Evolutionary conservation across 306 rosid genomes (phyloP).

Genomic region (Heteromeles arbutifolia): DNA sequence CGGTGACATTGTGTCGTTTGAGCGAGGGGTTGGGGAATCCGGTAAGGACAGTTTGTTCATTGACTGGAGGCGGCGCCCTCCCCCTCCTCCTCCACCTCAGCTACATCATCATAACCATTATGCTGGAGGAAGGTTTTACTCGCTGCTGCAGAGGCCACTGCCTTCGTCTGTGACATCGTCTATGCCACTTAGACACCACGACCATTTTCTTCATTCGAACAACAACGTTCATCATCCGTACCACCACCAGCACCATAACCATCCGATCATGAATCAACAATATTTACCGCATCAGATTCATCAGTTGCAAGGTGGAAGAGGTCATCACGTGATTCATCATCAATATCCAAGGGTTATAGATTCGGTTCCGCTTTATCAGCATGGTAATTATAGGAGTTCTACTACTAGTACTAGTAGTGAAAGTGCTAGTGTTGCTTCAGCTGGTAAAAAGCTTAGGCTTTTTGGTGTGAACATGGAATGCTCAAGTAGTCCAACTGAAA

Average conservation of each 20-base stretch:
- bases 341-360: background rate
- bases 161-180: background rate
- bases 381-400: background rate
- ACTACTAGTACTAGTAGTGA: background rate
- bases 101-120: slow-evolving; percentile 9
- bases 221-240: slow-evolving; percentile 22
- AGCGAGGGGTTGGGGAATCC: slow-evolving; percentile 46
- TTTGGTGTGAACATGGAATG: slow-evolving; percentile 90
- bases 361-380: slow-evolving; percentile 9
- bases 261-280: background rate
- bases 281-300: background rate
- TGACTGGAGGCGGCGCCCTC: slow-evolving; percentile 61
- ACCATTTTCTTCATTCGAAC: slow-evolving; percentile 33
- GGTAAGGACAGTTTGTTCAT: slow-evolving; percentile 41
- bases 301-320: background rate
- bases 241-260: background rate
- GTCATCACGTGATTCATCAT: background rate
- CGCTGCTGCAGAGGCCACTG: slow-evolving; percentile 17
- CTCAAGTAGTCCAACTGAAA: slow-evolving; percentile 17
- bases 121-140: slow-evolving; percentile 39
- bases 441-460: slow-evolving; percentile 48
- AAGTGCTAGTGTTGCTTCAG: background rate
- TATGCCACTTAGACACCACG: slow-evolving; percentile 15
- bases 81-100: slow-evolving; percentile 2
- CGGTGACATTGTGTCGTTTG: slow-evolving; percentile 76